phyloP scores from a whole-genome alignment of 2,329 filamentous ascomycete species.

The Penicillium capsulatum region DNA sequence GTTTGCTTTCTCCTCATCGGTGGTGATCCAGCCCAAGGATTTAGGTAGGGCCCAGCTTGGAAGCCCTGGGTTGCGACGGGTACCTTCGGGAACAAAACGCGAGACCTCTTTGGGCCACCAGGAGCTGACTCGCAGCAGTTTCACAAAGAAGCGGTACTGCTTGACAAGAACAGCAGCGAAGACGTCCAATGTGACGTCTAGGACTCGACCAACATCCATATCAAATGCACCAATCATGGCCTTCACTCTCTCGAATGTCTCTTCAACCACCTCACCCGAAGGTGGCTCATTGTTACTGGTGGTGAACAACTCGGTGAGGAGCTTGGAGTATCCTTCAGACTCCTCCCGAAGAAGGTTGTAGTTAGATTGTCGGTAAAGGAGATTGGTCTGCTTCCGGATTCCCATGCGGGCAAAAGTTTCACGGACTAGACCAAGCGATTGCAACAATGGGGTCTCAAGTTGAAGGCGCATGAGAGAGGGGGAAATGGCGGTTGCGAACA shows the following conservation, averaged over 20 bases:
- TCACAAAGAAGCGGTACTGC: conserved; percentile 90
- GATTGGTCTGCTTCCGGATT: conserved; percentile 85
- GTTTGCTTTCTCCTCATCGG: conserved; percentile 63
- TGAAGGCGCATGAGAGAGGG: conserved; percentile 70
- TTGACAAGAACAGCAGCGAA: conserved; percentile 92
- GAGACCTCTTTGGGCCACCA: conserved; percentile 83
- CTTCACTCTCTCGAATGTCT: conserved; percentile 88
- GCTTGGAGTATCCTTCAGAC: conserved; percentile 92
- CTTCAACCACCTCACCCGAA: conserved; percentile 70
- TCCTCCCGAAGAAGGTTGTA: conserved; percentile 95
- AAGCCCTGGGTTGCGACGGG: conserved; percentile 55
- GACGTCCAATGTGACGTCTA: conserved; percentile 92
- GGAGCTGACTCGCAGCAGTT: conserved; percentile 82
- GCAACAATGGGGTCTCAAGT: conserved; percentile 73
- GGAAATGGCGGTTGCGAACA: conserved; percentile 68
- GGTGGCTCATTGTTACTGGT: conserved; percentile 71
- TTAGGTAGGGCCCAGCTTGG: conserved; percentile 80
- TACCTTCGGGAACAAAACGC: conserved; percentile 33
- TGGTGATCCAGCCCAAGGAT: conserved; percentile 59
- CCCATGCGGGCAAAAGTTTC: conserved; percentile 79
- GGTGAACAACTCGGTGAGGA: conserved; percentile 92
- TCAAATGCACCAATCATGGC: conserved; percentile 96
- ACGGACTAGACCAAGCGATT: conserved; percentile 73
- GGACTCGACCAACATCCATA: conserved; percentile 86
- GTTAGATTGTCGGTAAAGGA: conserved; percentile 91